These are phyloP conservation scores for Picea abies DNA, from an alignment of 83 land plant species.

Conservation along the genomic window DNA sequence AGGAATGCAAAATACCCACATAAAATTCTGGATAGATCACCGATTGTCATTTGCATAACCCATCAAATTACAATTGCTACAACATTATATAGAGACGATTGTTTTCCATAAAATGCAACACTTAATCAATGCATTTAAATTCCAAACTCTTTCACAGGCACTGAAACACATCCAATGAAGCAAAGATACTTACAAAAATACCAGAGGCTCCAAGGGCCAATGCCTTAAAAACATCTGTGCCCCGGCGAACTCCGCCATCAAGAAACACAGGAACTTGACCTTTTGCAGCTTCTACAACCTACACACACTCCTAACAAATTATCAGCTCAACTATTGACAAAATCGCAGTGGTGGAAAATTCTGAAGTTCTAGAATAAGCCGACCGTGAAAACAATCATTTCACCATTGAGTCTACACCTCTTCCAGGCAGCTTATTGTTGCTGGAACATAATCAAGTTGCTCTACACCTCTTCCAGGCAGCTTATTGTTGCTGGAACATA, in stretches of 20 bases:
- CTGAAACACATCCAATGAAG: not conserved
- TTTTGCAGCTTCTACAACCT: conserved; percentile 40
- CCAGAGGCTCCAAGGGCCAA: conserved; percentile 57
- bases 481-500: too few species aligned
- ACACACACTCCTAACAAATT: conserved; percentile 12
- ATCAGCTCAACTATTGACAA: conserved; percentile 10
- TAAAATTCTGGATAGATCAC: too few species aligned
- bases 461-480: too few species aligned
- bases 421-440: conserved; percentile 85
- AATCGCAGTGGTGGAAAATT: not conserved
- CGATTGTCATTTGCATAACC: not conserved
- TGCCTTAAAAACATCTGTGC: conserved; percentile 54
- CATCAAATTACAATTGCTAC: not conserved
- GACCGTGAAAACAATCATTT: not conserved
- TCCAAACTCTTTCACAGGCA: not conserved
- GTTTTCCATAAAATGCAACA: not conserved
- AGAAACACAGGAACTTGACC: conserved; percentile 54
- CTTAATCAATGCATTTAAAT: not conserved
- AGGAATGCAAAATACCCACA: not conserved
- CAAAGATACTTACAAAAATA: conserved; percentile 41
- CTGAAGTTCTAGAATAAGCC: not conserved
- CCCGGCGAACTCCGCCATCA: conserved; percentile 55
- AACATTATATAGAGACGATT: not conserved
- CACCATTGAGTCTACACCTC: conserved; percentile 51
- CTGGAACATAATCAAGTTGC: conserved; percentile 93